Evolutionary conservation across 208 protist species (phyloP).

Genomic region (Acanthamoeba royreba): DNA sequence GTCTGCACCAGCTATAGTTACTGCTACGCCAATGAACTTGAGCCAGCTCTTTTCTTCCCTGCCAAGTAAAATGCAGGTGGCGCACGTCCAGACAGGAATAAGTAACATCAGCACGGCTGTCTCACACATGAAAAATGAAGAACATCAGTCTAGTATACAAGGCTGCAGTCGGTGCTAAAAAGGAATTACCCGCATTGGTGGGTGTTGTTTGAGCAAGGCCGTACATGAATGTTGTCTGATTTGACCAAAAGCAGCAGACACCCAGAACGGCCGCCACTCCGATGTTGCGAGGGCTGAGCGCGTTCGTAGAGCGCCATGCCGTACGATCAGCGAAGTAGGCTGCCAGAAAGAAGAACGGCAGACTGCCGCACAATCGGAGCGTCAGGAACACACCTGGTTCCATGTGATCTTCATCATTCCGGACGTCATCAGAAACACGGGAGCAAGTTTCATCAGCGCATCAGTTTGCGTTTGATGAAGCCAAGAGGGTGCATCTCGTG

Average conservation of each 20-base stretch:
- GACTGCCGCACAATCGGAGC: not conserved
- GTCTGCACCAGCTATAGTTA: not conserved
- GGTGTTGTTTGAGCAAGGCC: not conserved
- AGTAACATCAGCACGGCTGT: not conserved
- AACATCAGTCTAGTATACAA: not conserved
- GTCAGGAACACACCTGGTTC: not conserved
- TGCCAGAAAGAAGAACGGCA: not conserved
- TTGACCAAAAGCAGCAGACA: not conserved
- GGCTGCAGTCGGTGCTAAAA: not conserved
- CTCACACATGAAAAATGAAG: not conserved
- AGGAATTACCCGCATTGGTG: not conserved
- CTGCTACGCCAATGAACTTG: not conserved
- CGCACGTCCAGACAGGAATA: not conserved
- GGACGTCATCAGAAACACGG: not conserved
- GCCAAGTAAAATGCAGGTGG: not conserved
- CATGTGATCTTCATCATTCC: not conserved
- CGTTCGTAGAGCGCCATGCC: not conserved
- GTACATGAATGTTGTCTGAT: not conserved
- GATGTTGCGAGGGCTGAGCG: not conserved
- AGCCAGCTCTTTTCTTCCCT: not conserved
- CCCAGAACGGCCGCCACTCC: not conserved
- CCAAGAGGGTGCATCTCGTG: no score
- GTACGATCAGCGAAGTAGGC: not conserved
- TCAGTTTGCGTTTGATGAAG: no score
- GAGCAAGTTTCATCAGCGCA: no score